Conservation (phyloP, 129 eudicot genomes). For the Lonicera japonica region DNA sequence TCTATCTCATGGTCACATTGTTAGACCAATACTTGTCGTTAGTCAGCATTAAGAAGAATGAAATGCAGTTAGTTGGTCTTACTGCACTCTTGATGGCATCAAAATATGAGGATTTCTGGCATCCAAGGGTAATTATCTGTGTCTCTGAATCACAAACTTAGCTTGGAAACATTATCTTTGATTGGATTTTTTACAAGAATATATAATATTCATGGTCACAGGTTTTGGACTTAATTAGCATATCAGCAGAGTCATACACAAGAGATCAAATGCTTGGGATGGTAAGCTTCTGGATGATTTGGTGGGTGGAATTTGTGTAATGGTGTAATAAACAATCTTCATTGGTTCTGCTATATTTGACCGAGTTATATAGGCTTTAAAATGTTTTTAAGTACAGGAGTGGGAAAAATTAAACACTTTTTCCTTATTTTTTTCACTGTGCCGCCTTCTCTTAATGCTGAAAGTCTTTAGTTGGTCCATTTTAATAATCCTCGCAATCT, state of each 20-base stretch:
- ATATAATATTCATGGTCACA: conserved; percentile 12
- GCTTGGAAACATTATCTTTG: not conserved
- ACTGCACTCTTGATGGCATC: conserved; percentile 88
- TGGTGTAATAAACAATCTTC: too few relatives aligned
- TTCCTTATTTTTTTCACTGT: too few relatives aligned
- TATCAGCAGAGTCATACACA: conserved; percentile 81
- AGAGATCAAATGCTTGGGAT: conserved; percentile 79
- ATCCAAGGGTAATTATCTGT: conserved; percentile 68
- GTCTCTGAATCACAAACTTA: not conserved
- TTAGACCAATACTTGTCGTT: conserved; percentile 69
- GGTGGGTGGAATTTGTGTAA: too few relatives aligned
- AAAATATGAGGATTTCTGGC: conserved; percentile 97
- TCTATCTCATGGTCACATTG: conserved; percentile 75
- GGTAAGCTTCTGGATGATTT: conserved; percentile 29
- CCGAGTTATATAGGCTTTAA: too few relatives aligned
- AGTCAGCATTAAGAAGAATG: conserved; percentile 48
- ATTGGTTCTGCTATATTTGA: too few relatives aligned
- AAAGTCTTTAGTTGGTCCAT: too few relatives aligned
- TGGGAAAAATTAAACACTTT: too few relatives aligned
- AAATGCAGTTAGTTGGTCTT: conserved; percentile 92
- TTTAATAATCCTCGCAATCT: too few relatives aligned
- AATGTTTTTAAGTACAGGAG: too few relatives aligned
- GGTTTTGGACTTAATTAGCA: conserved; percentile 75
- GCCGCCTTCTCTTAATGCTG: too few relatives aligned
- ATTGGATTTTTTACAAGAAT: not conserved